Conservation (phyloP, 2,329 filamentous ascomycete species). For the Ciborinia camelliae region DNA sequence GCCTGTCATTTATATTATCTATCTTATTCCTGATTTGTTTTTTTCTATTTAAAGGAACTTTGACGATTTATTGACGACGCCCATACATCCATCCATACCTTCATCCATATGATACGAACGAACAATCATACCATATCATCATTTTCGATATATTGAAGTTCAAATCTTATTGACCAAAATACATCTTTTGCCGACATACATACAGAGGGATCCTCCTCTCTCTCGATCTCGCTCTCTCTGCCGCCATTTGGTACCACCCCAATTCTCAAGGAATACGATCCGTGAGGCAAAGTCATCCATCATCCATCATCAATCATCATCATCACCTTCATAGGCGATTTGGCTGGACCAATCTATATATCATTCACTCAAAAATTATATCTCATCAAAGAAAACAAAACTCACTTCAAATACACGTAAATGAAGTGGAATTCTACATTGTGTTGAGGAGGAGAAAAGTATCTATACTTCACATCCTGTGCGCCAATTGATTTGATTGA, state of each 20-base stretch:
- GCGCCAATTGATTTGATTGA: conserved; percentile 6
- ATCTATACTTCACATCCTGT: not conserved
- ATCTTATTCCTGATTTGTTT: not conserved
- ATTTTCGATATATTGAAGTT: not conserved
- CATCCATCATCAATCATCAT: conserved; percentile 1
- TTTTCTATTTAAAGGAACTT: conserved; percentile 9
- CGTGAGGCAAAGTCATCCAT: conserved; percentile 4
- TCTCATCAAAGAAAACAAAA: not conserved
- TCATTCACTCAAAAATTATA: not conserved
- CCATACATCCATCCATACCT: not conserved
- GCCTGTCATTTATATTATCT: not conserved
- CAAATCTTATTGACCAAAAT: too few species aligned
- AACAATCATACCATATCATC: not conserved
- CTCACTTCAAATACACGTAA: not conserved
- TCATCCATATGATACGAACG: not conserved
- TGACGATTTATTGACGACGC: not conserved
- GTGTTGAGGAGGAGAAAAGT: not conserved
- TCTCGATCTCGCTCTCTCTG: too few species aligned
- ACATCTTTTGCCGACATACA: not conserved
- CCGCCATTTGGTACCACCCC: not conserved
- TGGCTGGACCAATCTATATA: conserved; percentile 11
- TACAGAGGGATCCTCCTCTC: too few species aligned
- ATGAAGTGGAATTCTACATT: not conserved
- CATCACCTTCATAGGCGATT: not conserved
- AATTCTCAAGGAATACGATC: conserved; percentile 12